Evolutionary conservation across 129 eudicot genomes (phyloP).

Genomic region (Artemisia argyi): DNA sequence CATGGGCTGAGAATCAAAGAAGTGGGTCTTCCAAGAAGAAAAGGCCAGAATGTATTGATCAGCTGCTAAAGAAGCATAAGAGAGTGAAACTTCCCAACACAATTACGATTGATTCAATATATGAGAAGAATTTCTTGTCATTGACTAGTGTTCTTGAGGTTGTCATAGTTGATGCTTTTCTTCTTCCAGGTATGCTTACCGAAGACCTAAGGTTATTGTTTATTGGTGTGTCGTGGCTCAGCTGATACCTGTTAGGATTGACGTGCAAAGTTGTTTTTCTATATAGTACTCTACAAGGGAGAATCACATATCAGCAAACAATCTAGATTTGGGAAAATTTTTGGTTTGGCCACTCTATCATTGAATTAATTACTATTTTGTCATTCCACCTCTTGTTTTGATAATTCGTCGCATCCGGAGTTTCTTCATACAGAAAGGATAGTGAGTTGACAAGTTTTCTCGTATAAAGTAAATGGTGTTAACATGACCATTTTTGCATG

Average conservation of each 20-base stretch:
- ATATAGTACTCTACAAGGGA: no score
- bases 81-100: conserved; percentile 78
- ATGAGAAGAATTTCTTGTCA: conserved; percentile 80
- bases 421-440: neutral
- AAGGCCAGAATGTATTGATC: conserved; percentile 63
- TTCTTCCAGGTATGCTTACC: conserved; percentile 69
- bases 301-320: no score
- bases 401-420: no score
- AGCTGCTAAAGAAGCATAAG: conserved; percentile 68
- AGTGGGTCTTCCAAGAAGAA: conserved; percentile 70
- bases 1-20: conserved; percentile 76
- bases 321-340: no score
- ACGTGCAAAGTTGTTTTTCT: no score
- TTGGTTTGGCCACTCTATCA: no score
- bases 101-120: conserved; percentile 72
- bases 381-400: no score
- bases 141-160: conserved; percentile 81
- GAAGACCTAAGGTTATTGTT: conserved; percentile 5
- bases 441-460: neutral
- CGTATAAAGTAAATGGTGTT: neutral
- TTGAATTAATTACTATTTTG: no score
- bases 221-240: neutral
- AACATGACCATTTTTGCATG: neutral
- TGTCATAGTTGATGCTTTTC: conserved; percentile 66
- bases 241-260: neutral